Base-by-base conservation (phyloP, 176 grass and related monocot genomes). In the Oryza glaberrima region DNA sequence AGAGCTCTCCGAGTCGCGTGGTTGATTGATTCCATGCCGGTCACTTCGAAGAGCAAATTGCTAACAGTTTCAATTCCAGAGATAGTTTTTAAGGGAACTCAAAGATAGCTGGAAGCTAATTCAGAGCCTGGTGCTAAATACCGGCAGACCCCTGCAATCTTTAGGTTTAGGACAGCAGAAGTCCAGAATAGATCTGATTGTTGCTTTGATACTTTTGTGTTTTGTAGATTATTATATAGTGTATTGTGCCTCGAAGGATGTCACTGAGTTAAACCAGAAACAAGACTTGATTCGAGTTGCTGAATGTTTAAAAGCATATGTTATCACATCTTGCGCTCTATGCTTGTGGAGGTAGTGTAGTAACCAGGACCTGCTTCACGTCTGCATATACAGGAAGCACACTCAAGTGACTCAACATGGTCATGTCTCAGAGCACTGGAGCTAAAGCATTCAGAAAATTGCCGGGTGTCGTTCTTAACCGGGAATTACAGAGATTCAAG, bases 1-100 rank as follows among this genome's bases (percentile, higher is more conserved):
- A 89, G 96, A 99, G 80, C 63, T 96, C 14, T 72, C 82, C 10
- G 96, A 99, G 83, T 88, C 81, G 1, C 65, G 73, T 66, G 84
- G 87, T 69, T 96, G 85, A 85, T 68, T 96, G 86, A 87, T 77
- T 76, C 61, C 56, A 63, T 4, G 40, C 47, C 47, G 70, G 72
- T 77, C 40, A 75, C 67, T 77, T 76, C 38, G 73, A 44, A 20
- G 54, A 70, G 47, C 72, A 86, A 23, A 44, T 70, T 60, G 35
- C 26, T 84, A 60, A 69, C 64, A 56, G 60, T 84, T 84, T 69
- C 22, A 43, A 72, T 83, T 41, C 43, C 17, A 77, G 44, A 23
- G 22, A 63, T 32, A 32, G n/a, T 22, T 63, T 23, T 63, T 7
- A 22, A 63, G n/a, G 22, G 58, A 63, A 23, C 8, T 23, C 20